Evolutionary conservation across 108 stramenopile genomes (phyloP), one percentile per base, ranked within the genome.

Genomic region (Epithemia pelagica): DNA sequence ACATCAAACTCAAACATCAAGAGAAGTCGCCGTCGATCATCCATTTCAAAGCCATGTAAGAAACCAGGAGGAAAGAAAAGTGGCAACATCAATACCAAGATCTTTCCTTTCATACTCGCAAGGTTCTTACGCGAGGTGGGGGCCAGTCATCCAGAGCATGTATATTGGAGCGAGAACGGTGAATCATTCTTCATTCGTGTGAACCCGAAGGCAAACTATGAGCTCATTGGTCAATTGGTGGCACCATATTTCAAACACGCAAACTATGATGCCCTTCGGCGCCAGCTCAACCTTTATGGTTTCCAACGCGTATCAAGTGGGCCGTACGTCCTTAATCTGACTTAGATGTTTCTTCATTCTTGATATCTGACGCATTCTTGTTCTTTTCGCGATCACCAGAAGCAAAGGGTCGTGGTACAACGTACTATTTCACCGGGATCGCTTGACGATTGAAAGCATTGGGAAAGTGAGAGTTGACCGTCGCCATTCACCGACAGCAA

Each of bases 251-350:
- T 46, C 15, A 46, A 46, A 15, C 37, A 63, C 37, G 33, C 22
- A 1, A 37, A 51, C 33, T 63, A 33, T 32, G 24, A 28, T 51
- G 28, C 62, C 32, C 26, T 63, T 32, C 62, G 62, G 19, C 62
- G 62, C 3, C 62, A 63, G 62, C 62, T 63, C 1, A 37, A 33
- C 19, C 29, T 33, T 1, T 63, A 63, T 21, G 21, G 33, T n/a
- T 63, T 63, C 32, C 8, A 22, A 33, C 59, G 46, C 1, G 2
- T 63, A 21, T 25, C 1, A 33, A 23, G 2, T 10, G 62, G 46
- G 19, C 24, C n/a, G 46, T 51, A 63, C 24, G 62, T 63, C 2
- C 22, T 26, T 2, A 28, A 28, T 8, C 28, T 60, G 20, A 2
- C 2, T 2, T 21, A 28, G 18, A 30, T 60, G 25, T 18, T 10